Evolutionary conservation across 2,329 filamentous ascomycete genomes (phyloP), one percentile per base, ranked within the genome.

Genomic region (Cytospora leucostoma): DNA sequence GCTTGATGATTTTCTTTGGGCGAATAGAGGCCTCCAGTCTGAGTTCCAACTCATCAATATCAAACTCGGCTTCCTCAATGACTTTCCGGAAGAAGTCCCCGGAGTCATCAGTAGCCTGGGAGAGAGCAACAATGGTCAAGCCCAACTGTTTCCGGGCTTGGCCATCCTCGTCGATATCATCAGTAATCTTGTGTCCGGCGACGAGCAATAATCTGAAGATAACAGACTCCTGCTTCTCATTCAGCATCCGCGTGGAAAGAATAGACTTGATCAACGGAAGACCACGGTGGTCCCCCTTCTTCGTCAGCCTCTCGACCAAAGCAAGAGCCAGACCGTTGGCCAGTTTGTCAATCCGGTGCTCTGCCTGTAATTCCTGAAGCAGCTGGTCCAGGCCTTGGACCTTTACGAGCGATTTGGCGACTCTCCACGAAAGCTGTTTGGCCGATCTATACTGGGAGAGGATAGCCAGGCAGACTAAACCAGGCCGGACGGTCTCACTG

Each of bases 391-490:
- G 77, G 54, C 86, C 80, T 0, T 84, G 79, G 21, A 90, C 77
- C 66, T 86, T 88, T 65, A 92, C 77, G 6, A 95, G 75, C 11
- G 85, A 85, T 73, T 87, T 92, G 35, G 88, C 83, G 4, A 94
- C 87, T 65, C 85, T 85, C 70, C 82, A 84, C 0, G 91, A 89
- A 63, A 96, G 81, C 66, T 85, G 84, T 65, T 87, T 84, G 4
- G 87, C 84, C 3, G 87, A 87, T 72, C 91, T 88, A 74, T 93
- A 89, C 72, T 96, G 91, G 1, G 92, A 90, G 50, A 98, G 79
- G 21, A 96, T 87, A 4, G 91, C 88, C 59, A 98, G 77, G 71
- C 91, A 96, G 13, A 92, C 87, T 1, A 97, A 81, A 12, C 88
- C 93, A 17, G 91, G 86, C 19, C 86, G 82, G 2, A 89, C 76